Evolutionary conservation across 2,329 filamentous ascomycete species (phyloP).

Genomic region (Pleurostoma richardsiae): DNA sequence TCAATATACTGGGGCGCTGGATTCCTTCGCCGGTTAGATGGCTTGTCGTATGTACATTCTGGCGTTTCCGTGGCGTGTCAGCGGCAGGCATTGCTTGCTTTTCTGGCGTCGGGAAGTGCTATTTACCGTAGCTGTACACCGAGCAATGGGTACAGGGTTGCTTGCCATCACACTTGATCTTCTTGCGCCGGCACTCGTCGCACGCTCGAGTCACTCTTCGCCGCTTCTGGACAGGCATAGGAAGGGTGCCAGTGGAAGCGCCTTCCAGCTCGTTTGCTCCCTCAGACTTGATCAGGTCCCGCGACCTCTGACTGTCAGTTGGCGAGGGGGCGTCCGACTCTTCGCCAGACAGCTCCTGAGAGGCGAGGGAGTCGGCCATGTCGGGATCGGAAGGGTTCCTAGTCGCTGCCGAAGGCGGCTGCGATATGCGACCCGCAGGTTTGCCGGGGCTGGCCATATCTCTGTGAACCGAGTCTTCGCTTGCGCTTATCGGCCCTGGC

Average conservation of each 20-base stretch:
- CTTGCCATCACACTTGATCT: constrained; percentile 84
- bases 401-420: too few relatives aligned
- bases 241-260: neutral
- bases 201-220: constrained; percentile 75
- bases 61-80: constrained; percentile 1
- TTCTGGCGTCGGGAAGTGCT: neutral
- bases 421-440: too few relatives aligned
- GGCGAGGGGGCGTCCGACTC: too few relatives aligned
- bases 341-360: too few relatives aligned
- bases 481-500: too few relatives aligned
- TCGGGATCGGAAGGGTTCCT: too few relatives aligned
- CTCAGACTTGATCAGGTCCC: too few relatives aligned
- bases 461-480: too few relatives aligned
- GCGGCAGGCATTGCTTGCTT: neutral
- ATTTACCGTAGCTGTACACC: constrained; percentile 93
- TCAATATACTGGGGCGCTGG: constrained; percentile 92
- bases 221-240: constrained; percentile 65
- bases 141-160: constrained; percentile 93
- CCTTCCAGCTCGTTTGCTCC: constrained; percentile 1
- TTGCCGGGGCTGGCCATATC: too few relatives aligned
- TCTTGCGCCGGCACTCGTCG: constrained; percentile 78
- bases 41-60: constrained; percentile 96
- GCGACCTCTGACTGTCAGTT: too few relatives aligned
- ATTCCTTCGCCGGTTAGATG: constrained; percentile 85
- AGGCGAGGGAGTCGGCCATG: too few relatives aligned